These are phyloP conservation scores for Torulaspora franciscae DNA, from an alignment of 805 yeast genomes.

Conservation along the genomic window DNA sequence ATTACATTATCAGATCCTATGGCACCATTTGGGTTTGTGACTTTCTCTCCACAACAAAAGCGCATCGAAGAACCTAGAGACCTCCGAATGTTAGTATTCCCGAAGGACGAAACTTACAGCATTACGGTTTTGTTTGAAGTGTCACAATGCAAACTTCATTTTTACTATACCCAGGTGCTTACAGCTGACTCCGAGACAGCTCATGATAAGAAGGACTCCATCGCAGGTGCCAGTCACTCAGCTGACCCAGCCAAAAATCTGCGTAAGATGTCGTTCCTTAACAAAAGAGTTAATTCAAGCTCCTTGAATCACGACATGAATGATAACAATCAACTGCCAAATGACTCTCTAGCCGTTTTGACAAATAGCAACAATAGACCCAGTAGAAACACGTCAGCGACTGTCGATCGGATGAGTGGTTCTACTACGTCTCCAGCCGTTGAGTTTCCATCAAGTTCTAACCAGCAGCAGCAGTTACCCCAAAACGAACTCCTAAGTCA, in stretches of 20 bases:
- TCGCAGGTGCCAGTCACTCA: constrained; percentile 4
- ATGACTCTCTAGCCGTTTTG: constrained; percentile 5
- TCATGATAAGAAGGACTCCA: neutral
- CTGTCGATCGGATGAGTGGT: constrained; percentile 29
- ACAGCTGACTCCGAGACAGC: constrained; percentile 7
- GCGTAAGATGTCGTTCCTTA: constrained; percentile 23
- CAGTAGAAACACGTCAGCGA: constrained; percentile 29
- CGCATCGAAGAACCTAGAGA: constrained; percentile 37
- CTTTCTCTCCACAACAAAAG: constrained; percentile 55
- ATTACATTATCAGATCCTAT: constrained; percentile 71
- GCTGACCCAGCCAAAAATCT: constrained; percentile 8
- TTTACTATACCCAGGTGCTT: constrained; percentile 26
- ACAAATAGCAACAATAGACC: neutral
- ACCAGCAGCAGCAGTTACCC: constrained; percentile 13
- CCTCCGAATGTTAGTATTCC: constrained; percentile 25
- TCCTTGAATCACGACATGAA: constrained; percentile 11
- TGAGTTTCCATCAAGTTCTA: constrained; percentile 29
- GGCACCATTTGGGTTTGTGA: constrained; percentile 65
- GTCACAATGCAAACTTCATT: constrained; percentile 15
- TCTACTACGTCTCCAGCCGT: constrained; percentile 20
- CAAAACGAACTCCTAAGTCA: constrained; percentile 11
- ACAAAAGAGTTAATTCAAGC: constrained; percentile 21
- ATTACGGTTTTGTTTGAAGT: constrained; percentile 27
- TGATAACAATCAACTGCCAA: constrained; percentile 2
- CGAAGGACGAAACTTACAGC: constrained; percentile 27